Evolutionary conservation across 805 yeast genomes (phyloP), one percentile per base, ranked within the genome.

Genomic region (Wickerhamiella allomyrinae): DNA sequence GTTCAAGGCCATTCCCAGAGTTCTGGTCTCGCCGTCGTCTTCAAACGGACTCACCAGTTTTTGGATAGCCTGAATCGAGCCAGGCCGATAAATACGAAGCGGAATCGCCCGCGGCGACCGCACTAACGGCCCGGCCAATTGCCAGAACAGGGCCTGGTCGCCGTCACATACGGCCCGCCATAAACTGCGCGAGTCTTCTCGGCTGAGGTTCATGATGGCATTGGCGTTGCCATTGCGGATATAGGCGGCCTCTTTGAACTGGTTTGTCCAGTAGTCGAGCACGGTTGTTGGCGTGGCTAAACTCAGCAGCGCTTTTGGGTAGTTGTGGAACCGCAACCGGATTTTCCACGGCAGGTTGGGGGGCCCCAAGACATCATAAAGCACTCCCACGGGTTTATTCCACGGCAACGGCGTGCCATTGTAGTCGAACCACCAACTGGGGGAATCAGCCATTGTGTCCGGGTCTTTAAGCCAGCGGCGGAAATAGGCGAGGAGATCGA

Each of bases 181-280:
- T 38, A 85, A 63, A 1, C 55, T 54, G 20, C 64, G 59, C 0
- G 89, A 70, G 40, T 79, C 77, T 1, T 66, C 67, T 46, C 74
- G 76, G 5, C 91, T 73, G 42, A 89, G 61, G 20, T 68, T 68
- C 94, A 89, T 80, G n/a, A 89, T 73, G 2, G 76, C 70, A 46
- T 80, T 84, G 5, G 94, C 70, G n/a, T 74, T 71, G 0, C 94
- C 94, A 49, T 78, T 75, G 29, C 81, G 57, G 0, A 85, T 73
- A 53, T 69, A 84, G 52, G 85, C 76, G 4, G 85, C 71, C 54
- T 89, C 96, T 53, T 91, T 89, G 56, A 85, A 61, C 45, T 76
- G 85, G 55, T 89, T 86, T 46, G 77, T 62, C 78, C 91, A 77
- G 39, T 73, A 68, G 40, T 68, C 71, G 19, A 79, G 51, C 21